Evolutionary conservation across 345 rosid species (phyloP), one percentile per base, ranked within the genome.

Genomic region (Pistacia integerrima): DNA sequence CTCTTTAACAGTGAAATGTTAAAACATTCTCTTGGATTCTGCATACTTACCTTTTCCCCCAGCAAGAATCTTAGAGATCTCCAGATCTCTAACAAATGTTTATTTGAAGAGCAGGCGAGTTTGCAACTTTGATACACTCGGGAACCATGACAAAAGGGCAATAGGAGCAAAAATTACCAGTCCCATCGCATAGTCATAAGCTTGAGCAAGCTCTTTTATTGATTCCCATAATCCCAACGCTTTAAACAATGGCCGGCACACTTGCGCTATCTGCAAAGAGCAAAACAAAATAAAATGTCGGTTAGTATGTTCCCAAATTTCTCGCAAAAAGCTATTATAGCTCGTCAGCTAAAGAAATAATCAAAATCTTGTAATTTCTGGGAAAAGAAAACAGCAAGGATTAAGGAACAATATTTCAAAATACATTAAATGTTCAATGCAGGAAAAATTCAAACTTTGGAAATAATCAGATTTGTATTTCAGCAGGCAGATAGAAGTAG

Each of bases 61-160:
- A 0, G 89, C 68, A 0, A 87, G 92, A 88, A 97, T 94, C 95
- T 87, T 90, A 20, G 99, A 91, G 69, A 94, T 97, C 84, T 89
- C 94, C 60, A 96, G 88, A 73, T 98, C 98, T 86, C 96, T 89
- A 69, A 98, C 90, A 58, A 96, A 85, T 36, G 99, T 97, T 80
- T 92, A 98, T 81, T 96, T 94, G 89, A 96, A 97, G 49, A 97
- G 93, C 77, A 94, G 76, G 12, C 99, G 92, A 5, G 93, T 84
- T 78, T 97, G 99, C 84, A 94, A 79, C 83, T 89, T 97, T 1
- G 90, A 92, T 8, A 94, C 94, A 30, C 91, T 92, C 0, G 99
- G 97, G 87, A 97, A 87, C 88, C 89, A 97, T 1, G 99, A 92
- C 76, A 94, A 77, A 22, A 91, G 80, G 1, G 97, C 97, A 1